Evolutionary conservation across 257 asterid species (phyloP).

Genomic region (Capsicum pubescens): DNA sequence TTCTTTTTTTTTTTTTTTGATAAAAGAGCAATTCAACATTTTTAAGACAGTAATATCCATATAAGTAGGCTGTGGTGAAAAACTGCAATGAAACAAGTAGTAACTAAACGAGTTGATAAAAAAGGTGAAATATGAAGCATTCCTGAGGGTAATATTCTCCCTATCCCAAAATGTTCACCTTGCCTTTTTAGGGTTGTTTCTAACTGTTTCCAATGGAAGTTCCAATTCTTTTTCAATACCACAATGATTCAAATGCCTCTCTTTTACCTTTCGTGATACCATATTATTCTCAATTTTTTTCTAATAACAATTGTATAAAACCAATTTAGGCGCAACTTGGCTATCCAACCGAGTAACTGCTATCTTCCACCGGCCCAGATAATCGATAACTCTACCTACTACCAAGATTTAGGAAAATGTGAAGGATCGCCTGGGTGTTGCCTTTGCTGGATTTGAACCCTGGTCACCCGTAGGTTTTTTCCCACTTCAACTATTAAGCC

Average conservation of each 20-base stretch:
- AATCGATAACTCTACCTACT: background rate
- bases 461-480: background rate
- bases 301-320: background rate
- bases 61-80: background rate
- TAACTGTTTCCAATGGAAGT: background rate
- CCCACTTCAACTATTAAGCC: conserved; percentile 3
- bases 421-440: background rate
- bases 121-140: background rate
- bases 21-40: background rate
- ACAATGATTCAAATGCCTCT: conserved; percentile 18
- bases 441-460: background rate
- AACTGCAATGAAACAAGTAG: background rate
- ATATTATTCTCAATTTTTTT: background rate
- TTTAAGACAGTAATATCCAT: conserved; percentile 19
- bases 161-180: background rate
- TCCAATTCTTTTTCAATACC: background rate
- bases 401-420: background rate
- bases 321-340: background rate
- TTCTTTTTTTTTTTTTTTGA: too few species aligned
- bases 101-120: background rate
- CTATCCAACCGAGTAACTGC: background rate
- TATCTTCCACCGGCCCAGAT: background rate
- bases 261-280: background rate
- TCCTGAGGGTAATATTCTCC: background rate
- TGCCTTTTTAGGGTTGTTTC: conserved; percentile 5